Evolutionary conservation across 1,284 basidiomycete species (phyloP), one percentile per base, ranked within the genome.

Genomic region (Thecaphora thlaspeos): DNA sequence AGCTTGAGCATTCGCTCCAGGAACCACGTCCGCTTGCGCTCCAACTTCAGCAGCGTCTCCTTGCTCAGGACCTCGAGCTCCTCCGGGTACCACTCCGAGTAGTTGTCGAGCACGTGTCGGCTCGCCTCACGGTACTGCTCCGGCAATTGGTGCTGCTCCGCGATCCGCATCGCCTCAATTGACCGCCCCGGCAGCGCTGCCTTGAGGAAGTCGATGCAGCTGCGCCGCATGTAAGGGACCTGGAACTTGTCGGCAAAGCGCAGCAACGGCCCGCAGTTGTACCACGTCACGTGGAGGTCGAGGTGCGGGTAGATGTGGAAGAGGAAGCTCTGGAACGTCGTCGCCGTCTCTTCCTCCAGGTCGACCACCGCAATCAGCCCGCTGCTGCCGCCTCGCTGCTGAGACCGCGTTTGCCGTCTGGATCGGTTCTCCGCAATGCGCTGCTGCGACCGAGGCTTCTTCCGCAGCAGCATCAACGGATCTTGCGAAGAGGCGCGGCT

Each of bases 1-100:
- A 96, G 84, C 78, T 96, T 95, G 59, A 96, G 82, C 15, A 96
- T 86, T 12, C 92, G 85, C 77, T 96, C 92, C 30, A 95, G 46
- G 32, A 72, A 72, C 70, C 70, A 72, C 11, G 65, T 66, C 4
- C 70, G 42, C 37, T 68, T 70, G 18, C 70, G 40, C 38, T 72
- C 70, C n/a, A 71, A 42, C 50, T 67, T 58, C 17, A 72, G 40
- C 36, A 72, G 45, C 23, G 65, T 71, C 34, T 61, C 61, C 8
- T 30, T 21, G 3, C 34, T 44, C 32, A 72, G 45, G 14, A 50
- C 24, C 14, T 51, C 60, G 21, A 72, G 48, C 40, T 72, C 70
- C n/a, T 57, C 59, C 2, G 43, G n/a, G 17, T 48, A 39, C 70
- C 70, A 72, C 4, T 43, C 51, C 9, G 51, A 21, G 42, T 57